Conservation (phyloP, 306 rosid species). For the Trichosanthes truncata region DNA sequence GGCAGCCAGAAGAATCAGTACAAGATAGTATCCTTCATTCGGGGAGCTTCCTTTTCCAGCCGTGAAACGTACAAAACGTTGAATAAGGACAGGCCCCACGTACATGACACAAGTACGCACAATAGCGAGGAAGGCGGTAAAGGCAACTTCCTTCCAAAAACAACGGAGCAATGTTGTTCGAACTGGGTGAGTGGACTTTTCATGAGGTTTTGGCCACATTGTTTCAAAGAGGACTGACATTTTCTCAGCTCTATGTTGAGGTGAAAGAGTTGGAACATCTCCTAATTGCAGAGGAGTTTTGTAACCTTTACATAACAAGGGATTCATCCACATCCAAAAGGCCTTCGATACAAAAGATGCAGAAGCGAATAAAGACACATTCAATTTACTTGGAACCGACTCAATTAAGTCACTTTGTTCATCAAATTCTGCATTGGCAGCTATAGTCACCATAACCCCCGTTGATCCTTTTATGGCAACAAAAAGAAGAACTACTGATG, state of each 20-base stretch:
- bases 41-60: conserved; percentile 62
- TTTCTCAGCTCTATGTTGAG: conserved; percentile 65
- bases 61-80: conserved; percentile 68
- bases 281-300: conserved; percentile 48
- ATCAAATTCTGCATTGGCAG: conserved; percentile 12
- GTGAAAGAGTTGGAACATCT: conserved; percentile 64
- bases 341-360: conserved; percentile 62
- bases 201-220: conserved; percentile 74
- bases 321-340: conserved; percentile 94
- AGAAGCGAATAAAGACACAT: conserved; percentile 63
- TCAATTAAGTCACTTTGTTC: conserved; percentile 27
- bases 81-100: conserved; percentile 76
- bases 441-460: conserved; percentile 33
- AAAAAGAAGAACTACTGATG: conserved; percentile 38
- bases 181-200: conserved; percentile 63
- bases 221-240: conserved; percentile 58
- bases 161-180: conserved; percentile 60
- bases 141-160: conserved; percentile 60
- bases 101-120: conserved; percentile 58
- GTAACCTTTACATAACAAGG: conserved; percentile 71
- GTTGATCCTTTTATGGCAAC: conserved; percentile 59
- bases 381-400: conserved; percentile 16
- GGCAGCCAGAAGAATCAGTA: conserved; percentile 53
- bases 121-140: conserved; percentile 71
- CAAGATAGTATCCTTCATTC: conserved; percentile 64